Conservation (phyloP, 257 asterid species). For the Nicotiana knightiana region DNA sequence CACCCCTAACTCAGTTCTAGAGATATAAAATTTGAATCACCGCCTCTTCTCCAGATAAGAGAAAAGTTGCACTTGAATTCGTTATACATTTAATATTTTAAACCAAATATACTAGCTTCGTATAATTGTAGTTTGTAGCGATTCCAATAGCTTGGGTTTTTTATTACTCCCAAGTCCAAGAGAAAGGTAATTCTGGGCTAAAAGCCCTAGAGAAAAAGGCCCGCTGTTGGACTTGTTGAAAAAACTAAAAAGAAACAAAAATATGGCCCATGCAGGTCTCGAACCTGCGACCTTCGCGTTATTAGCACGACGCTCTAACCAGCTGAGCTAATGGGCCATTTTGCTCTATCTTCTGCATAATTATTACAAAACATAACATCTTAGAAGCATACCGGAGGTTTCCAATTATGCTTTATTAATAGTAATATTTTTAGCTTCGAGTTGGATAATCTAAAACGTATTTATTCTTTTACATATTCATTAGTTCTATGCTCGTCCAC, state of each 20-base stretch:
- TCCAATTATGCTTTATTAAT: neutral
- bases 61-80: neutral
- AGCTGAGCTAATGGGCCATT: conserved; percentile 21
- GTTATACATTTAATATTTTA: neutral
- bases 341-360: too few relatives aligned
- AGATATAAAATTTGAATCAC: too few relatives aligned
- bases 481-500: neutral
- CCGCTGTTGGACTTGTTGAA: neutral
- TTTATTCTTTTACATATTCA: neutral
- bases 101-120: too few relatives aligned
- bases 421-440: neutral
- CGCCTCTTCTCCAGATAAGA: too few relatives aligned
- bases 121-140: too few relatives aligned
- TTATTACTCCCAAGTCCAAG: too few relatives aligned
- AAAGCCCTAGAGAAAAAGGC: neutral
- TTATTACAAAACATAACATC: too few relatives aligned
- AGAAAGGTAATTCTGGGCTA: neutral
- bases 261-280: conserved; percentile 33
- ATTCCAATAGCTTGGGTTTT: too few relatives aligned
- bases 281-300: conserved; percentile 39
- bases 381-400: too few relatives aligned
- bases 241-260: too few relatives aligned
- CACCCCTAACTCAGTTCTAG: too few relatives aligned
- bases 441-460: neutral
- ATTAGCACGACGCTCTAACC: conserved; percentile 39